Conservation (phyloP, 345 rosid species). For the Lepidium sativum region DNA sequence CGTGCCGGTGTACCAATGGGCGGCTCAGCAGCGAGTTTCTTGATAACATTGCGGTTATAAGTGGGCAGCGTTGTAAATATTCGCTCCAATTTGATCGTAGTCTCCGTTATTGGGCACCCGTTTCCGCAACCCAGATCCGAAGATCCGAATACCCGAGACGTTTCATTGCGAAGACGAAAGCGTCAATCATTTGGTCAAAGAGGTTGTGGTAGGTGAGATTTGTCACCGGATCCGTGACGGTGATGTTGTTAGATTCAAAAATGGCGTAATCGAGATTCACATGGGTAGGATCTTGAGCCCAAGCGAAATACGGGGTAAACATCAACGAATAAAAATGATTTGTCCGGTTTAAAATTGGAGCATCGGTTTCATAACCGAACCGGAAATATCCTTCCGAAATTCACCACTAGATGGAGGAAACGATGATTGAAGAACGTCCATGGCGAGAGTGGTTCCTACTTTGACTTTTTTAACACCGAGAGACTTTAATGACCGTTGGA, state of each 20-base stretch:
- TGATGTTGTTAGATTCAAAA: constrained; percentile 40
- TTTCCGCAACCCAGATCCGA: constrained; percentile 84
- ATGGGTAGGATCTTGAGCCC: constrained; percentile 48
- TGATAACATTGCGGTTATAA: constrained; percentile 66
- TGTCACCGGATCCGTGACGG: constrained; percentile 57
- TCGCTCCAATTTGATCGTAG: constrained; percentile 82
- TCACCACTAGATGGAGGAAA: constrained; percentile 86
- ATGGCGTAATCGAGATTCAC: constrained; percentile 65
- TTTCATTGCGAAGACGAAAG: constrained; percentile 69
- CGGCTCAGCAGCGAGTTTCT: constrained; percentile 50
- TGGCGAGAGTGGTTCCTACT: constrained; percentile 69
- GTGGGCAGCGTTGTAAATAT: constrained; percentile 77
- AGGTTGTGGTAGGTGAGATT: constrained; percentile 63
- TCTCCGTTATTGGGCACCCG: constrained; percentile 96
- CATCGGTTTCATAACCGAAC: constrained; percentile 55
- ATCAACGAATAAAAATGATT: constrained; percentile 75
- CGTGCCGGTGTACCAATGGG: constrained; percentile 79
- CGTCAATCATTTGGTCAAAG: constrained; percentile 89
- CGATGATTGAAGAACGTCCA: constrained; percentile 57
- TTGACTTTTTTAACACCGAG: constrained; percentile 45
- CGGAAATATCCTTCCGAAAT: constrained; percentile 60
- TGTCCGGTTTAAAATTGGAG: constrained; percentile 82
- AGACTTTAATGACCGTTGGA: constrained; percentile 44
- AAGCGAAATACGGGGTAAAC: constrained; percentile 75
- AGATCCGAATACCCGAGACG: constrained; percentile 59